A percentile compares a stretch with the other conserved stretches of the same genome.
Conservation (phyloP, 441 rosid genomes). For the Croton laevigatus region DNA sequence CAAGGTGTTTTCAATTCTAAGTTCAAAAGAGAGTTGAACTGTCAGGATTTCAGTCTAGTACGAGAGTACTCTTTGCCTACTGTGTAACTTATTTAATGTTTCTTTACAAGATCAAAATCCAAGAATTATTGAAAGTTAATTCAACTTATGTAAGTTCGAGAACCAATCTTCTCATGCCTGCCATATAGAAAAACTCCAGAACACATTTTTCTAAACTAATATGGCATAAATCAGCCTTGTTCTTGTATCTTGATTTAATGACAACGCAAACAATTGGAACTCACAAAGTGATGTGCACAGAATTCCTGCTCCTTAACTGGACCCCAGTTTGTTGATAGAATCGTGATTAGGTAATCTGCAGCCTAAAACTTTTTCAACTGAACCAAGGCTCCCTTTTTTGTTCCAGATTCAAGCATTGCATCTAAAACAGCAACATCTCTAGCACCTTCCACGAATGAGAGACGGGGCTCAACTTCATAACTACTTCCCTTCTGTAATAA, state of each 20-base stretch:
- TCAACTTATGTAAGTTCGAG: neutral
- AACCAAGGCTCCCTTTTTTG: slow-evolving; percentile 13
- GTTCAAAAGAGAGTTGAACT: no score
- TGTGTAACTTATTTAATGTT: no score
- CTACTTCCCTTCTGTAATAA: slow-evolving; percentile 47
- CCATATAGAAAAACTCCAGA: neutral
- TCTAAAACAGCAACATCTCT: slow-evolving; percentile 84
- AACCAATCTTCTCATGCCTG: neutral
- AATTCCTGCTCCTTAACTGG: neutral
- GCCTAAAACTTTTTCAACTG: slow-evolving; percentile 53
- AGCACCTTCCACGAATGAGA: slow-evolving; percentile 83
- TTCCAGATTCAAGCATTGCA: slow-evolving; percentile 95
- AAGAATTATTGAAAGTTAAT: neutral
- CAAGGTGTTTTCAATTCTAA: no score
- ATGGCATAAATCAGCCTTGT: no score
- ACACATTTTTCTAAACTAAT: neutral
- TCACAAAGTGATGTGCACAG: neutral
- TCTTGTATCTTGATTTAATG: neutral
- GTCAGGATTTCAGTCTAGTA: no score
- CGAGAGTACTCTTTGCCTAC: no score
- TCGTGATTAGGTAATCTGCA: neutral
- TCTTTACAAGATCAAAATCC: neutral
- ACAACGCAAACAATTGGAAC: neutral
- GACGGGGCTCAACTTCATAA: slow-evolving; percentile 61
- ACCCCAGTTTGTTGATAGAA: neutral